Base-by-base conservation (phyloP, 805 yeast genomes). In the Scheffersomyces stipitis region DNA sequence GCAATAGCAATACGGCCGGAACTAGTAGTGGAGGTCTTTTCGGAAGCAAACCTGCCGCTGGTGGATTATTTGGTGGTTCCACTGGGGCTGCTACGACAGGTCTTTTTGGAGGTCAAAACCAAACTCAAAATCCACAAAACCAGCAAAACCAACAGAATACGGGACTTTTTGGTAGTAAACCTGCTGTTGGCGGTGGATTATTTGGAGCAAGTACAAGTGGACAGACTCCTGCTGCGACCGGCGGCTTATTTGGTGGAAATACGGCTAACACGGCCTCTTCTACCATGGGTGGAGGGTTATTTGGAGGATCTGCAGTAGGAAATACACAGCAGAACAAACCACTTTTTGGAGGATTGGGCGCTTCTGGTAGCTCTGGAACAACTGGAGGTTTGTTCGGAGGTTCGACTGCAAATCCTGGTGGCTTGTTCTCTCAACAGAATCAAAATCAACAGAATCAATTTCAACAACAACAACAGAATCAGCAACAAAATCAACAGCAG, bases 401-500 rank as follows among this genome's bases (percentile, higher is more conserved):
- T 8, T 15, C 28, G 7, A 36, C 15, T n/a, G 15, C 27, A 5
- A 17, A 17, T 5, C 20, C 22, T 10, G 42, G 41, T n/a, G 42
- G 42, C 13, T 33, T 39, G 14, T 31, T 31, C 18, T 22, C 36
- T 15, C 18, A 15, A 15, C 24, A 20, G 10, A 7, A 20, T 26
- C 28, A 34, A 18, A 39, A 31, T 15, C 46, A 33, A 23, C 42
- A 34, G 27, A 7, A 7, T 20, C 24, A 20, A 10, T 10, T 7
- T 7, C 41, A 37, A 20, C 42, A 41, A 18, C 71, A 67, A 28
- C 71, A 66, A 23, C 64, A 63, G 33, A 71, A 69, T 30, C 65
- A 64, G 29, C 71, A 69, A 17, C 60, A 62, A 7, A 80, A 67
- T 39, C 55, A 66, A 35, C 70, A 73, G 4, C 76, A 66, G 33